These are phyloP conservation scores for Bipolaris gigantea DNA, from an alignment of 2,329 filamentous ascomycete genomes.

Conservation along the genomic window DNA sequence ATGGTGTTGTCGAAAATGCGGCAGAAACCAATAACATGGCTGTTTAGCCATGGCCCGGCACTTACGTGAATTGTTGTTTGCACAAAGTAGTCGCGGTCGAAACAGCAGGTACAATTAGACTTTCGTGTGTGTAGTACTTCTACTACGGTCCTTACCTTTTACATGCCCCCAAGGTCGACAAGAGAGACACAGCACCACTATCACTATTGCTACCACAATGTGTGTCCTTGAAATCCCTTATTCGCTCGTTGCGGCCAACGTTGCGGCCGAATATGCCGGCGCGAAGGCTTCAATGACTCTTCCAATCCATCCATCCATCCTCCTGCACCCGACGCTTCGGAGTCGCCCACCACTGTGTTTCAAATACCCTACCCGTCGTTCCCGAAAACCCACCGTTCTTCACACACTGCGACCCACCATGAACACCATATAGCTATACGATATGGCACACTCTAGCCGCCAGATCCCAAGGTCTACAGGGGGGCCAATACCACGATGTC, in stretches of 20 bases:
- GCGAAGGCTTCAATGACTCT: slow-evolving; percentile 7
- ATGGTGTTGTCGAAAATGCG: too few species aligned
- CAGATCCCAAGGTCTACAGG: slow-evolving; percentile 34
- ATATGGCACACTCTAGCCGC: slow-evolving; percentile 50
- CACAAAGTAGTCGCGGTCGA: too few species aligned
- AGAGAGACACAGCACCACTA: background rate
- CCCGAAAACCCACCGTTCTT: slow-evolving; percentile 7
- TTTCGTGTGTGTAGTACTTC: too few species aligned
- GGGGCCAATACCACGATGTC: slow-evolving; percentile 22
- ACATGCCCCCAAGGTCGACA: background rate
- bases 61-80: too few species aligned
- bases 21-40: too few species aligned
- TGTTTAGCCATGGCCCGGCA: too few species aligned
- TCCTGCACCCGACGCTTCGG: slow-evolving; percentile 18
- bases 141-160: too few species aligned
- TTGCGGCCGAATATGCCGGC: slow-evolving; percentile 7
- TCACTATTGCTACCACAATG: slow-evolving; percentile 2
- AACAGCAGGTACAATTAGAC: too few species aligned
- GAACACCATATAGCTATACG: slow-evolving; percentile 44
- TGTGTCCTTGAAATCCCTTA: slow-evolving; percentile 13
- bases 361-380: slow-evolving; percentile 12
- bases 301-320: slow-evolving; percentile 3
- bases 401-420: slow-evolving; percentile 19
- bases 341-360: slow-evolving; percentile 10
- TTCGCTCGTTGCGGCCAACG: slow-evolving; percentile 8